Evolutionary conservation across 768 basidiomycete genomes (phyloP).

Genomic region (Kondoa malvinella): DNA sequence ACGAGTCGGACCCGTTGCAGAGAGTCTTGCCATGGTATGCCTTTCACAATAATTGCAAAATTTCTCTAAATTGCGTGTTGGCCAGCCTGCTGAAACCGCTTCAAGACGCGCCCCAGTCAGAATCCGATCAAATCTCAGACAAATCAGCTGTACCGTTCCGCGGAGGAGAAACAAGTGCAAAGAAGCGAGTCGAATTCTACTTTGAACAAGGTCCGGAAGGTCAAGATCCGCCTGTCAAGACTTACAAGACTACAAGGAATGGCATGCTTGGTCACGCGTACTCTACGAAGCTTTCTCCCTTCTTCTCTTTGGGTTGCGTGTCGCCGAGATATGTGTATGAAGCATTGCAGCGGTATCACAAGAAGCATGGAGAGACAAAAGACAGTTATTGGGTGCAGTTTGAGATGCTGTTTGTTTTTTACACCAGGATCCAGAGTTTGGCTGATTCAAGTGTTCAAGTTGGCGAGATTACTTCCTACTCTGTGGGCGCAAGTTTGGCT

Average conservation of each 20-base stretch:
- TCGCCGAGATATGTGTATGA: slow-evolving; percentile 23
- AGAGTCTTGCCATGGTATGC: not conserved
- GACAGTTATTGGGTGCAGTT: slow-evolving; percentile 33
- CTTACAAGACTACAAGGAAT: slow-evolving; percentile 35
- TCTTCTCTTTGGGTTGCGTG: slow-evolving; percentile 32
- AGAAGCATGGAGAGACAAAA: slow-evolving; percentile 29
- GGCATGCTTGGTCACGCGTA: slow-evolving; percentile 34
- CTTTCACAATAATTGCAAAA: not conserved
- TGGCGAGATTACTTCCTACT: not conserved
- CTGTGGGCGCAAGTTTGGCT: slow-evolving; percentile 25
- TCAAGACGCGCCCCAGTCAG: not conserved
- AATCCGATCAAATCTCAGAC: not conserved
- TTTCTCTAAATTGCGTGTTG: not conserved
- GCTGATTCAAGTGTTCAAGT: no score
- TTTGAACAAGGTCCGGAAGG: slow-evolving; percentile 18
- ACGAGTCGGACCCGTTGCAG: not conserved
- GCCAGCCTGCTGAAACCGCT: not conserved
- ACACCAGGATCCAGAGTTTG: slow-evolving; percentile 27
- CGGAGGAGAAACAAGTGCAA: slow-evolving; percentile 30
- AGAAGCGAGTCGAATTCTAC: slow-evolving; percentile 32
- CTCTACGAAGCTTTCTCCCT: slow-evolving; percentile 36
- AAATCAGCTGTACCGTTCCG: slow-evolving; percentile 31
- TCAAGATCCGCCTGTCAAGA: slow-evolving; percentile 20
- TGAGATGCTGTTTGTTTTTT: slow-evolving; percentile 34
- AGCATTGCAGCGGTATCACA: slow-evolving; percentile 20